These are phyloP conservation scores for Solanum appendiculatum DNA, from an alignment of 257 asterid species.

Conservation along the genomic window DNA sequence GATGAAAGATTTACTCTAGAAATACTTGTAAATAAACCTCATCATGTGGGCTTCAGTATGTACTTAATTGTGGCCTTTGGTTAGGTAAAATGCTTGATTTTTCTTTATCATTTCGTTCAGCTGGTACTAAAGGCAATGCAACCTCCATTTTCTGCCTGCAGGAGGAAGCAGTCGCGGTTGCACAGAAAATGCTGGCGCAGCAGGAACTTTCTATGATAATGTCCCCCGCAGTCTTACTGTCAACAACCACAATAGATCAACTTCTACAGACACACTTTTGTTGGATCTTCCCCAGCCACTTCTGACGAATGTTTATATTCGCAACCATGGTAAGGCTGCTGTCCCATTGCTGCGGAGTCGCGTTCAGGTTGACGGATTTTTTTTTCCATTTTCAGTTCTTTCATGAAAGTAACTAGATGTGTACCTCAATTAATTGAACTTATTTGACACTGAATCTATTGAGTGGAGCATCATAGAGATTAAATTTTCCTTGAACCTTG, in stretches of 20 bases:
- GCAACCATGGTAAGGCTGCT: slow-evolving; percentile 81
- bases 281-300: slow-evolving; percentile 93
- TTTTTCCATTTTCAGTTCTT: background rate
- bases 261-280: slow-evolving; percentile 85
- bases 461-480: background rate
- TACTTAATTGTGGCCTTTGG: background rate
- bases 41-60: background rate
- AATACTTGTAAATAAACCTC: background rate
- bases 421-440: background rate
- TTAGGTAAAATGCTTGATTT: background rate
- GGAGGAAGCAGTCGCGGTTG: slow-evolving; percentile 97
- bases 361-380: slow-evolving; percentile 55
- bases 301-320: slow-evolving; percentile 73
- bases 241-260: slow-evolving; percentile 67
- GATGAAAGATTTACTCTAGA: background rate
- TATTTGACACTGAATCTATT: background rate
- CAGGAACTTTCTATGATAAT: slow-evolving; percentile 92
- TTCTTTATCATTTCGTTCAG: background rate
- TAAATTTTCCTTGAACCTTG: background rate
- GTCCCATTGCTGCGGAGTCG: slow-evolving; percentile 99
- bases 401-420: background rate
- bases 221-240: slow-evolving; percentile 95
- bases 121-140: slow-evolving; percentile 5
- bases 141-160: slow-evolving; percentile 25
- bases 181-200: slow-evolving; percentile 93